Evolutionary conservation across 2,329 filamentous ascomycete genomes (phyloP), one percentile per base, ranked within the genome.

Genomic region (Colletotrichum nymphaeae): DNA sequence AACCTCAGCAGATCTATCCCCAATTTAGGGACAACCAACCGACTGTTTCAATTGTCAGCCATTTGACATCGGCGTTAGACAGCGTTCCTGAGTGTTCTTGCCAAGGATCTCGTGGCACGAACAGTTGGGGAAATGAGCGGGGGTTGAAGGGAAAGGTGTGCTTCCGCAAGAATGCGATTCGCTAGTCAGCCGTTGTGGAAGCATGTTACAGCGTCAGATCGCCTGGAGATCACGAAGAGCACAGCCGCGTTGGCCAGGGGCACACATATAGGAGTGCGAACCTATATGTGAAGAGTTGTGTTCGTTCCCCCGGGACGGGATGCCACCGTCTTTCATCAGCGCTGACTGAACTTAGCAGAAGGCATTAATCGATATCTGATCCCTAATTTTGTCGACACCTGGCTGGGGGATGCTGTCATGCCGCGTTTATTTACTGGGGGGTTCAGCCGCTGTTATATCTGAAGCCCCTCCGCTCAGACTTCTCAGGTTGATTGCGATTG

Each of bases 11-110:
- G 52, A 69, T 72, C 69, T 32, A 26, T 63, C 22, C 30, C 69
- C 57, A 52, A 53, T 28, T 42, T 42, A 42, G 58, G 57, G 37
- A 53, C 37, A 19, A 53, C 19, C 30, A 28, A 42, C 69, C 65
- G 65, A 72, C 64, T 32, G 58, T 72, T 69, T 72, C 37, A 63
- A 58, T 49, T 69, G 65, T 69, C 65, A 72, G 37, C 58, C 59
- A 72, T 72, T 72, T 72, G 65, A 69, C 65, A 69, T 69, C 42
- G 65, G 37, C 58, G 65, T 72, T 69, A 30, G 58, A 55, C 35
- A 55, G n/a, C 42, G 42, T 49, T 49, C 42, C 19, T 49, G 19
- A 49, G 42, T 49, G 57, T 56, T 55, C 32, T 19, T 58, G 58
- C 65, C 65, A 57, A 53, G 64, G 69, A 58, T 35, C 65, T 57